Base-by-base conservation (phyloP, 1,284 basidiomycete species). In the Malassezia dermatis region DNA sequence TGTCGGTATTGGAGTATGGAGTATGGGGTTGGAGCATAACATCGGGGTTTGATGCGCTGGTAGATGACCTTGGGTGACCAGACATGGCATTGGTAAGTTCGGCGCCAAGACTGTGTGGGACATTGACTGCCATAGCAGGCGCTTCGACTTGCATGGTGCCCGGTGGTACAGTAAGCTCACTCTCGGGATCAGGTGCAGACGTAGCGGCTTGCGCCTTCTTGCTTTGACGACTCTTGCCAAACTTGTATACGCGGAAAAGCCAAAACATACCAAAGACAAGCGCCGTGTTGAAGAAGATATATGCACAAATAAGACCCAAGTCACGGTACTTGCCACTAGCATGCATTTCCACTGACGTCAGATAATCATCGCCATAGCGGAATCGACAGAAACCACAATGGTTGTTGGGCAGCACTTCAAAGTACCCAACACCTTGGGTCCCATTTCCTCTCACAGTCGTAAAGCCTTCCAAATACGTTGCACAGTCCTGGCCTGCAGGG, bases 231-330 rank as follows among this genome's bases (percentile, higher is more conserved):
- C 50, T 41, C 24, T 58, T 56, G 15, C 59, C 46, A 28, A 48
- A 59, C 42, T 57, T 57, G 51, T 56, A 60, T 49, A 66, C 48
- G 35, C 64, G 53, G 62, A 66, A 66, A n/a, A 64, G 54, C 53
- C 62, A 72, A 48, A 69, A 69, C 46, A 66, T 49, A 2, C 39
- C 51, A 43, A 62, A 66, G 51, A 56, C 56, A 30, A 65, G 65
- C 11, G 46, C 46, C 13, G 73, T 50, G 60, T 86, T 86, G 75
- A 86, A 81, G 15, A 77, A 63, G 60, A 84, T 80, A 75, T 81
- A 87, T 0, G 76, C 82, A 67, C 79, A 80, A 57, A 87, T 75
- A 45, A 87, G 73, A 19, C 68, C 68, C 17, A 71, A 34, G 51
- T 69, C 58, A n/a, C 67, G 59, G 61, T 56, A 71, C 17, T 56